A percentile compares a stretch with the other conserved stretches of the same genome.
phyloP scores from a whole-genome alignment of 108 stramenopile species.

The Discostella stelligeroides region DNA sequence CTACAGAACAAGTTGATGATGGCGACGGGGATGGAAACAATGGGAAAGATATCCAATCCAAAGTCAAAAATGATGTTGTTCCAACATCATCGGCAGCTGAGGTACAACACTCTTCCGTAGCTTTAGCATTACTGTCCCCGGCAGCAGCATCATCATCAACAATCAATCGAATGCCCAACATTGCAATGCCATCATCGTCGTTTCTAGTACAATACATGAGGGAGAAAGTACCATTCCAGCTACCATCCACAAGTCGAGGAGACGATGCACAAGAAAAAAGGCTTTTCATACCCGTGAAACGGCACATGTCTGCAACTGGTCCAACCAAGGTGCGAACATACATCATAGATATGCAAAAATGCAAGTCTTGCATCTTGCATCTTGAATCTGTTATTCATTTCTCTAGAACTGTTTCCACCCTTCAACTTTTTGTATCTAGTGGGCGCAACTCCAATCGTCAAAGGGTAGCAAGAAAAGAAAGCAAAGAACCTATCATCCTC shows the following conservation, averaged over 20 bases:
- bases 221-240: neutral
- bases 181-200: slow-evolving; percentile 8
- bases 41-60: too few relatives aligned
- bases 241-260: slow-evolving; percentile 4
- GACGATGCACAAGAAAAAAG: slow-evolving; percentile 19
- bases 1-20: neutral
- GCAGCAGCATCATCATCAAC: neutral
- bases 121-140: neutral
- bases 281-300: slow-evolving; percentile 40
- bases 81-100: too few relatives aligned
- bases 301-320: slow-evolving; percentile 29
- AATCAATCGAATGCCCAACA: slow-evolving; percentile 1
- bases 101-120: neutral
- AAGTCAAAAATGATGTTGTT: too few relatives aligned
- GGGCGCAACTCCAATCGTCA: neutral
- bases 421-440: neutral
- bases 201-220: neutral
- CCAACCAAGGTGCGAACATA: slow-evolving; percentile 37
- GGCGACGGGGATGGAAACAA: too few relatives aligned
- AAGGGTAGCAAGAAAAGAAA: slow-evolving; percentile 25
- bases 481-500: slow-evolving; percentile 22
- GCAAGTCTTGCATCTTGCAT: too few relatives aligned
- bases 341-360: too few relatives aligned
- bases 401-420: too few relatives aligned
- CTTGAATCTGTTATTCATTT: neutral